A percentile compares a stretch with the other conserved stretches of the same genome.
Evolutionary conservation across 805 yeast species (phyloP).

Genomic region (Kodamaea laetipori): DNA sequence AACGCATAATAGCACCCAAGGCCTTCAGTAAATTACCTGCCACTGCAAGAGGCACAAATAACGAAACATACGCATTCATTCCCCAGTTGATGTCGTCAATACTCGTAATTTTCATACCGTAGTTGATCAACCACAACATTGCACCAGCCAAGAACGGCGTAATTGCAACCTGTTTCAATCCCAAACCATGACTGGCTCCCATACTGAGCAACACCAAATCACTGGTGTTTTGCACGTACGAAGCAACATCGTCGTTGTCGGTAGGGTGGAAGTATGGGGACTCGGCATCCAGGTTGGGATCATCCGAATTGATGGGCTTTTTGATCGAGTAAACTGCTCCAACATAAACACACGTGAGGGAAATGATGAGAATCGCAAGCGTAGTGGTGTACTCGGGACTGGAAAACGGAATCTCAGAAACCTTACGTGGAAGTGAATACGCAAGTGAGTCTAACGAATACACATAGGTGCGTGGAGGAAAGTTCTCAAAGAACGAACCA

Average conservation of each 20-base stretch:
- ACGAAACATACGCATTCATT: constrained; percentile 37
- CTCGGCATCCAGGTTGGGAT: constrained; percentile 22
- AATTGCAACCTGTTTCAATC: constrained; percentile 31
- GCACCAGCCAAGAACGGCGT: constrained; percentile 50
- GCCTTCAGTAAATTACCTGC: constrained; percentile 24
- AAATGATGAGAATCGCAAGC: constrained; percentile 4
- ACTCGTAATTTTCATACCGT: constrained; percentile 34
- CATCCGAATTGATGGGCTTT: constrained; percentile 27
- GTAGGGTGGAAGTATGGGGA: constrained; percentile 23
- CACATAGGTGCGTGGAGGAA: constrained; percentile 1
- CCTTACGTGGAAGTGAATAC: background rate
- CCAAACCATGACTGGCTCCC: constrained; percentile 13
- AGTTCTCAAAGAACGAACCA: too few species aligned
- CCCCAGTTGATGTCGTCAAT: constrained; percentile 29
- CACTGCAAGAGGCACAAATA: constrained; percentile 34
- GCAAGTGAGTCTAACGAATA: constrained; percentile 5
- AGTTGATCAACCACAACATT: constrained; percentile 41
- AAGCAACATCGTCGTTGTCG: constrained; percentile 24
- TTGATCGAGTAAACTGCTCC: constrained; percentile 25
- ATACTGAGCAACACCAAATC: constrained; percentile 14
- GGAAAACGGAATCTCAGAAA: background rate
- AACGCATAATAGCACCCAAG: constrained; percentile 2
- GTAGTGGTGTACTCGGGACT: background rate
- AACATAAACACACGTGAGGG: constrained; percentile 10
- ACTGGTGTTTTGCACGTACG: constrained; percentile 12